A percentile compares a stretch with the other conserved stretches of the same genome.
Conservation (phyloP, 129 eudicot genomes). For the Helianthus tuberosus region DNA sequence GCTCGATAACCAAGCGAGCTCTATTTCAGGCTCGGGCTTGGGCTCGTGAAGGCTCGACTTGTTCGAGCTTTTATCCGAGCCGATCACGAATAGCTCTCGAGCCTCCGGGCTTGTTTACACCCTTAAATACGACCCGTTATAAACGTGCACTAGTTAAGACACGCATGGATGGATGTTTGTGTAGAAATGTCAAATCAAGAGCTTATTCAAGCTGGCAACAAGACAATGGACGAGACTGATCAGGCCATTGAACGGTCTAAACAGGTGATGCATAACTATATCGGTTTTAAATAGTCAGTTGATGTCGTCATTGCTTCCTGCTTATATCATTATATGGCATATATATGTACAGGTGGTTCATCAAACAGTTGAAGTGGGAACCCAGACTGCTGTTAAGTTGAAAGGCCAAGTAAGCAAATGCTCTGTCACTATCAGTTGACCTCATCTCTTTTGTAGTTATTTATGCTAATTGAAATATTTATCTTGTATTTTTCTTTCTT, state of each 20-base stretch:
- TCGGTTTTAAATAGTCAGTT: not conserved
- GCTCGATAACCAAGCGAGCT: no score
- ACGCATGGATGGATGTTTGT: slow-evolving; percentile 11
- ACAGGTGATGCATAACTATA: slow-evolving; percentile 46
- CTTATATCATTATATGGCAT: slow-evolving; percentile 14
- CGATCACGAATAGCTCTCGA: no score
- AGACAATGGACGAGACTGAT: slow-evolving; percentile 95
- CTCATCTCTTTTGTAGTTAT: not conserved
- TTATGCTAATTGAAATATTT: not conserved
- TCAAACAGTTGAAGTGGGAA: slow-evolving; percentile 95
- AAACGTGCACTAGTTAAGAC: not conserved
- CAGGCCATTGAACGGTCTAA: slow-evolving; percentile 98
- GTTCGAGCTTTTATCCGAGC: no score
- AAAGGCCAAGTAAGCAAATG: slow-evolving; percentile 80
- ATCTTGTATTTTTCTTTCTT: not conserved
- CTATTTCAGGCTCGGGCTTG: no score
- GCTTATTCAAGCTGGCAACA: slow-evolving; percentile 78
- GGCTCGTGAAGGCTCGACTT: no score
- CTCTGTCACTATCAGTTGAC: not conserved
- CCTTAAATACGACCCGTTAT: not conserved
- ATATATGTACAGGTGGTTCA: slow-evolving; percentile 70
- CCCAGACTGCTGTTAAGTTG: slow-evolving; percentile 85
- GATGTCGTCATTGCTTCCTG: not conserved
- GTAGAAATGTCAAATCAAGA: slow-evolving; percentile 95
- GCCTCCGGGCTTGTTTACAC: no score